These are phyloP conservation scores for Abortiporus biennis DNA, from an alignment of 1,284 basidiomycete species.

Conservation along the genomic window DNA sequence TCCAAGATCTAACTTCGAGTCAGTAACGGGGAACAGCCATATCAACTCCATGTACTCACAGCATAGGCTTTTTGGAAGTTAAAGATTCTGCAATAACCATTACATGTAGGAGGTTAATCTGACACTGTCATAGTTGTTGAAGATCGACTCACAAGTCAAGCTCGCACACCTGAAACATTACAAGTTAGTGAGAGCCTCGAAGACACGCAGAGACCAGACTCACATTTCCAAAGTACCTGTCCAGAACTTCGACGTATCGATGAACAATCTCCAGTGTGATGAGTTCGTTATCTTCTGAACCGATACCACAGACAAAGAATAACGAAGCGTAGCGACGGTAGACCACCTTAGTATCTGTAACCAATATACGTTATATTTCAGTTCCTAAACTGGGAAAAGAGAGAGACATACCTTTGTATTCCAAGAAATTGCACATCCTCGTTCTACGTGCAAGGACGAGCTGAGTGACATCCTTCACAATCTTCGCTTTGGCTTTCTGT, in stretches of 20 bases:
- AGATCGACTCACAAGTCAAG: slow-evolving; percentile 71
- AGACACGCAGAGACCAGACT: slow-evolving; percentile 24
- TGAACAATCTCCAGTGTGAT: slow-evolving; percentile 96
- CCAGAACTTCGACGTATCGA: slow-evolving; percentile 97
- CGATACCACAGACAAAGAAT: slow-evolving; percentile 96
- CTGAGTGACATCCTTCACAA: slow-evolving; percentile 99
- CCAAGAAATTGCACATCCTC: slow-evolving; percentile 98
- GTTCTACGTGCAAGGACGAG: slow-evolving; percentile 94
- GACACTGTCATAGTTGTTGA: not conserved
- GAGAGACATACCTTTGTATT: slow-evolving; percentile 82
- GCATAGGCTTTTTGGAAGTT: slow-evolving; percentile 98
- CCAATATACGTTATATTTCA: not conserved
- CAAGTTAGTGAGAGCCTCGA: not conserved
- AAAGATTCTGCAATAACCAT: slow-evolving; percentile 66
- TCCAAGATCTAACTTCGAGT: slow-evolving; percentile 72
- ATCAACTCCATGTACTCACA: slow-evolving; percentile 36
- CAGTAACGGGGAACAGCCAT: not conserved
- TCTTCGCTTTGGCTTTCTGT: slow-evolving; percentile 94
- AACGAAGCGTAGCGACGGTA: slow-evolving; percentile 97
- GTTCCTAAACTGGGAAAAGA: not conserved
- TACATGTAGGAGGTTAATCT: not conserved
- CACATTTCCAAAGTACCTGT: slow-evolving; percentile 98
- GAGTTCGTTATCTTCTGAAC: slow-evolving; percentile 86
- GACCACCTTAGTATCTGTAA: slow-evolving; percentile 87
- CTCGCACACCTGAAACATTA: slow-evolving; percentile 76